Evolutionary conservation across 345 rosid genomes (phyloP), one percentile per base, ranked within the genome.

Genomic region (Pelargonium nanum): DNA sequence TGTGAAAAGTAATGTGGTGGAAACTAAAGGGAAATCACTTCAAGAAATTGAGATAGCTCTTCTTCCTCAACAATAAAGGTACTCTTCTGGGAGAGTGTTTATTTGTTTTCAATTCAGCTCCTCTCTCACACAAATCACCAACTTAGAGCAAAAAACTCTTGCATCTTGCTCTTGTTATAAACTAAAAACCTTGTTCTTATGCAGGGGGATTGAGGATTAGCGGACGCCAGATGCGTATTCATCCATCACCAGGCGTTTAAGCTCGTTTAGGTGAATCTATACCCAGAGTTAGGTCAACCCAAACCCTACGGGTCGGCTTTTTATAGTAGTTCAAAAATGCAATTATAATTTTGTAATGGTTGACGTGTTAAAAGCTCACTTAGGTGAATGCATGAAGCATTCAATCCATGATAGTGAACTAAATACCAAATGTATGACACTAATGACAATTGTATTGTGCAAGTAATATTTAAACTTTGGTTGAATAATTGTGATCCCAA

Each of bases 1-100:
- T 56, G 99, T 93, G 51, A 87, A 78, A 68, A 72, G 83, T 64
- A 87, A 93, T 53, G 96, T 87, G 5, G 74, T 87, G 68, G 97
- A 93, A 75, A 93, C 99, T 21, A 93, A 89, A 80, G 99, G 99
- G 22, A 93, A 85, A 70, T 84, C 99, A 25, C 99, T 89, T 65
- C 97, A 87, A 72, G 99, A 93, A 77, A 93, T 93, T 19, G 97
- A 93, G 85, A 87, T 93, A 51, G 89, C 99, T 26, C 92, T 93
- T 68, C 88, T 93, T 24, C 78, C 86, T 0, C 90, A 58, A 44
- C 76, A 75, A 22, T 85, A 77, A 45, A 26, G 56, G 24, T 17
- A 21, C 44, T 52, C 15, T 40, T 0, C 13, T 17, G 0, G 16
- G 48, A 40, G 16, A 40, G 15, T 40, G 48, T 12, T 10, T 17